Conservation (phyloP, 495 filamentous ascomycete species). For the Talaromyces liani region DNA sequence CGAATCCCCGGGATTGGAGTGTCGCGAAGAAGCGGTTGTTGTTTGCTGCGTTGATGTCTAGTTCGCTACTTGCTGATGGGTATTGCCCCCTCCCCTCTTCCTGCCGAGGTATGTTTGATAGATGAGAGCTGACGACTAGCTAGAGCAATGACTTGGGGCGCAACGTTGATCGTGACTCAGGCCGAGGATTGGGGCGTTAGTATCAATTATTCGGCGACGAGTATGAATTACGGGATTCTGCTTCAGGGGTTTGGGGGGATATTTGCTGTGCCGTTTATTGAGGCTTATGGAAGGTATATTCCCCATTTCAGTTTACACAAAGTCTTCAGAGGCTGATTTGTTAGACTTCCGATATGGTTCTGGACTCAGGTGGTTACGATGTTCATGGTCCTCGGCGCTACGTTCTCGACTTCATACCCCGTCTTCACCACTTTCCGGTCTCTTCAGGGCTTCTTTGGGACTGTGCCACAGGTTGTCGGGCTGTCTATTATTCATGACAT, state of each 20-base stretch:
- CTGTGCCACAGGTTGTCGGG: conserved; percentile 39
- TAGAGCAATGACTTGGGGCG: conserved; percentile 44
- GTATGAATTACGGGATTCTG: conserved; percentile 43
- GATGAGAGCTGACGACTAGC: conserved; percentile 19
- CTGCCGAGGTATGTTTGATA: conserved; percentile 7
- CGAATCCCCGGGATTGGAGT: conserved; percentile 24
- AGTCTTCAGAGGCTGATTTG: neutral
- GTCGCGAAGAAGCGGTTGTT: conserved; percentile 23
- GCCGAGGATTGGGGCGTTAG: conserved; percentile 40
- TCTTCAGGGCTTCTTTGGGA: conserved; percentile 45
- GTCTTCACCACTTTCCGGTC: conserved; percentile 43
- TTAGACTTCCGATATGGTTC: conserved; percentile 40
- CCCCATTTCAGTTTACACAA: neutral
- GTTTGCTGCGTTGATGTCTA: conserved; percentile 29
- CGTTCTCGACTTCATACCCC: conserved; percentile 34
- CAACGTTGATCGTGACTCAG: conserved; percentile 40
- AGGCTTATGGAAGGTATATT: conserved; percentile 37
- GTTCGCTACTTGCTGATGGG: conserved; percentile 31
- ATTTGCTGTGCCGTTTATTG: conserved; percentile 42
- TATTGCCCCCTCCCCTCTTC: conserved; percentile 6
- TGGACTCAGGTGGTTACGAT: conserved; percentile 43
- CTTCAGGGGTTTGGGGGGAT: conserved; percentile 46
- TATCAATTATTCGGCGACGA: conserved; percentile 32
- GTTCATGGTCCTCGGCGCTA: conserved; percentile 39
- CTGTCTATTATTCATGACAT: conserved; percentile 40